phyloP scores from a whole-genome alignment of 345 rosid species.

The Euphorbia tirucalli region DNA sequence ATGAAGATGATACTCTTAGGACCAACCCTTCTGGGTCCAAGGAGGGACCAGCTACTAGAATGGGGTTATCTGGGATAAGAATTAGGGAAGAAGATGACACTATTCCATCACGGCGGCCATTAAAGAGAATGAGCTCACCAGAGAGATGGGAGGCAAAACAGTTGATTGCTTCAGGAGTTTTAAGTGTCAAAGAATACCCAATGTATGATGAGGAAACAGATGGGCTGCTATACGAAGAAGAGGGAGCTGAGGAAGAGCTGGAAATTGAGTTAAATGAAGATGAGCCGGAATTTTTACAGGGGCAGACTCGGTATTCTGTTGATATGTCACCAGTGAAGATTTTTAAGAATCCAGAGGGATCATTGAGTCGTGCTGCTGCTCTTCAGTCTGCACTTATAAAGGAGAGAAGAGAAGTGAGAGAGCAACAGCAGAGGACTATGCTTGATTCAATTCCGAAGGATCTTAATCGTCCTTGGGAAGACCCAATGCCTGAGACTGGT shows the following conservation, averaged over 20 bases:
- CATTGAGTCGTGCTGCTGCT: constrained; percentile 93
- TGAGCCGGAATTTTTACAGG: constrained; percentile 86
- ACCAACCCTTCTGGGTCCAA: constrained; percentile 33
- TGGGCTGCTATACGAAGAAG: constrained; percentile 36
- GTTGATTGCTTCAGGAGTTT: constrained; percentile 84
- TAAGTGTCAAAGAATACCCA: constrained; percentile 61
- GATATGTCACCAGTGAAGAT: constrained; percentile 95
- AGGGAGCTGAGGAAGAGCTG: constrained; percentile 94
- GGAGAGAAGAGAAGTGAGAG: constrained; percentile 85
- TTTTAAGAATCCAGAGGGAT: constrained; percentile 93
- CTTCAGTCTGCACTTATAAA: constrained; percentile 92
- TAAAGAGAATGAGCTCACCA: constrained; percentile 81
- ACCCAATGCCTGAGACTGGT: constrained; percentile 92
- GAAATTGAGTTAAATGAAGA: constrained; percentile 94
- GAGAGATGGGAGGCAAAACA: constrained; percentile 98
- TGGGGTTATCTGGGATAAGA: constrained; percentile 73
- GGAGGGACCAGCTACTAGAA: constrained; percentile 57
- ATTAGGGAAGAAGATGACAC: constrained; percentile 65
- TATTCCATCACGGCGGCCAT: constrained; percentile 23
- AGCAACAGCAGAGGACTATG: constrained; percentile 94
- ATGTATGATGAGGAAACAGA: constrained; percentile 86
- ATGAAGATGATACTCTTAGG: constrained; percentile 49
- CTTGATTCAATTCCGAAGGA: constrained; percentile 96
- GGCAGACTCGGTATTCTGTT: constrained; percentile 50
- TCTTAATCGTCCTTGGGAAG: constrained; percentile 99